phyloP scores from a whole-genome alignment of 768 basidiomycete genomes.

The Mycena chlorophos region DNA sequence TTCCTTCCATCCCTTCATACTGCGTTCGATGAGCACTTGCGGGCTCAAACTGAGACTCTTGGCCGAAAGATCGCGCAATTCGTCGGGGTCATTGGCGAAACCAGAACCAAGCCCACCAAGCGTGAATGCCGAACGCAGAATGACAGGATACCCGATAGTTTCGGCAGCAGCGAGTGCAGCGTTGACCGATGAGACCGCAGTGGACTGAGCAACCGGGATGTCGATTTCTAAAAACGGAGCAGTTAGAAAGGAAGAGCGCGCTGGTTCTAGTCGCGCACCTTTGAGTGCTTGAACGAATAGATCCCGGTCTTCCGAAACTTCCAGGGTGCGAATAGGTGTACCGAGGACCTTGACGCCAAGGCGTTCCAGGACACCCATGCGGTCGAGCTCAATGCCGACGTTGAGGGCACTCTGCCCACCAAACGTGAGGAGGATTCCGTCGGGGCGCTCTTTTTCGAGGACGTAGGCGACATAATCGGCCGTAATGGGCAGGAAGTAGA shows the following conservation, averaged over 20 bases:
- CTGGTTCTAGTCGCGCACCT: slow-evolving; percentile 51
- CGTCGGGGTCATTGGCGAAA: slow-evolving; percentile 92
- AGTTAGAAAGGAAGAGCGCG: slow-evolving; percentile 1
- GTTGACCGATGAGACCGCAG: slow-evolving; percentile 93
- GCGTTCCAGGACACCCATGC: slow-evolving; percentile 93
- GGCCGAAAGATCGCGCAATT: slow-evolving; percentile 91
- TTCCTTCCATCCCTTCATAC: slow-evolving; percentile 99
- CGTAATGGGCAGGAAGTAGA: slow-evolving; percentile 97
- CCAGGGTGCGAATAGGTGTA: slow-evolving; percentile 91
- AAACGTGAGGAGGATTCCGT: slow-evolving; percentile 95
- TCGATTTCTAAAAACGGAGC: slow-evolving; percentile 73
- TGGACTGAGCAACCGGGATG: slow-evolving; percentile 93
- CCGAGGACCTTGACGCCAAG: slow-evolving; percentile 92
- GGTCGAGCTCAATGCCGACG: slow-evolving; percentile 94
- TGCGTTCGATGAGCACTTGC: slow-evolving; percentile 95
- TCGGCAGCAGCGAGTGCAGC: slow-evolving; percentile 91
- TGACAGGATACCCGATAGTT: slow-evolving; percentile 94
- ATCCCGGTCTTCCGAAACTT: slow-evolving; percentile 95
- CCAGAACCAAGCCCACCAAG: slow-evolving; percentile 98
- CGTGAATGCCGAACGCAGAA: slow-evolving; percentile 94
- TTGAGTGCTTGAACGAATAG: slow-evolving; percentile 95
- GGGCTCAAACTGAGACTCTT: slow-evolving; percentile 89
- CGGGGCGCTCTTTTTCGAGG: slow-evolving; percentile 96
- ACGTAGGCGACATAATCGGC: slow-evolving; percentile 98
- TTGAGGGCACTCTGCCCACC: slow-evolving; percentile 98